phyloP scores from a whole-genome alignment of 2,329 filamentous ascomycete genomes.

The Cordyceps cateniannulata region DNA sequence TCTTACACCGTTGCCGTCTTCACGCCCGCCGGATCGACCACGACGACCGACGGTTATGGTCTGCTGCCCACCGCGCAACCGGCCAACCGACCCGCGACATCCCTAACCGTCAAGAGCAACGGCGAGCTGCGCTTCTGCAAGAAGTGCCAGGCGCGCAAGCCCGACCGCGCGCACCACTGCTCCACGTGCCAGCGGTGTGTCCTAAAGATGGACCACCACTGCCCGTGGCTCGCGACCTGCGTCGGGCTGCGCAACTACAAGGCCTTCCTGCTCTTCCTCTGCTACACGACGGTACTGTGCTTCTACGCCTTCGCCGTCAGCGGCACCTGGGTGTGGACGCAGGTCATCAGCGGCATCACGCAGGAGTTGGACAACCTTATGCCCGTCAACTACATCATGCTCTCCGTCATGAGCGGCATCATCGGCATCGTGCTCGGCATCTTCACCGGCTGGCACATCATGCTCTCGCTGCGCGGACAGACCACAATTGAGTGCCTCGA shows the following conservation, averaged over 20 bases:
- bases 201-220: conserved; percentile 99
- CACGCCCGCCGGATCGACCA: conserved; percentile 73
- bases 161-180: conserved; percentile 94
- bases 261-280: conserved; percentile 83
- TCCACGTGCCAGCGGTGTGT: conserved; percentile 91
- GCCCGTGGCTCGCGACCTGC: conserved; percentile 94
- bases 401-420: conserved; percentile 81
- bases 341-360: conserved; percentile 62
- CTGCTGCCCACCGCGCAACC: conserved; percentile 58
- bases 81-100: conserved; percentile 49
- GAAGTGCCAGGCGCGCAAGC: conserved; percentile 92
- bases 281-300: conserved; percentile 84
- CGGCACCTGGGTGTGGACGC: conserved; percentile 75
- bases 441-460: conserved; percentile 89
- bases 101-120: conserved; percentile 87
- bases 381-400: conserved; percentile 85
- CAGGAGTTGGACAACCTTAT: conserved; percentile 69
- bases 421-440: conserved; percentile 83
- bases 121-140: conserved; percentile 90
- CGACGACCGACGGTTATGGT: conserved; percentile 63
- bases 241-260: conserved; percentile 95
- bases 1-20: conserved; percentile 92
- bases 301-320: conserved; percentile 74
- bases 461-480: conserved; percentile 69
- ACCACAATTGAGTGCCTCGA: conserved; percentile 96